Evolutionary conservation across 106 monocot species (phyloP).

Genomic region (Platanthera zijinensis): DNA sequence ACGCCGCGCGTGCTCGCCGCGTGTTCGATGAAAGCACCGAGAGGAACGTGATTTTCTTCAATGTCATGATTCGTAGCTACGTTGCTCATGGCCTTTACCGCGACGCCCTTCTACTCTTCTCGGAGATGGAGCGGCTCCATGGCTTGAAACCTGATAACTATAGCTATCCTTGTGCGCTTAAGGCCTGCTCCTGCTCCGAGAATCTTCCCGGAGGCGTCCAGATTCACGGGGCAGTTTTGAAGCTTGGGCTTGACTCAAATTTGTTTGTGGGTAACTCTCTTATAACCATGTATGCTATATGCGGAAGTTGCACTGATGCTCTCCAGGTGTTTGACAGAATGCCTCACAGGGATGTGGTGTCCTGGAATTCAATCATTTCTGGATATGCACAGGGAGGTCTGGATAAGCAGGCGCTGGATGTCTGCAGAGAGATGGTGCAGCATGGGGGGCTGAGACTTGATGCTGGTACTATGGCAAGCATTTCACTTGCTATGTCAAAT

Average conservation of each 20-base stretch:
- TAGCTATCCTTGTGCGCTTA: slow-evolving; percentile 62
- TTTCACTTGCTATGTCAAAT: slow-evolving; percentile 44
- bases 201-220: slow-evolving; percentile 27
- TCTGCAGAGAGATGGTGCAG: slow-evolving; percentile 41
- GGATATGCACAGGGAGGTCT: slow-evolving; percentile 42
- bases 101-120: slow-evolving; percentile 52
- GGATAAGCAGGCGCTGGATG: slow-evolving; percentile 26
- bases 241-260: slow-evolving; percentile 48
- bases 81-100: slow-evolving; percentile 27
- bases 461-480: slow-evolving; percentile 77
- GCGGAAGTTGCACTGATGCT: slow-evolving; percentile 14
- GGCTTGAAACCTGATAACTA: slow-evolving; percentile 45
- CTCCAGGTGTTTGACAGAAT: slow-evolving; percentile 46
- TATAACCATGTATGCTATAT: slow-evolving; percentile 42
- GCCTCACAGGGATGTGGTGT: slow-evolving; percentile 49
- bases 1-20: slow-evolving; percentile 28
- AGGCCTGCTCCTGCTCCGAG: slow-evolving; percentile 44
- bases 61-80: slow-evolving; percentile 81
- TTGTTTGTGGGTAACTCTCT: slow-evolving; percentile 59
- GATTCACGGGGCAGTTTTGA: slow-evolving; percentile 36
- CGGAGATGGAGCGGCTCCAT: slow-evolving; percentile 16
- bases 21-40: slow-evolving; percentile 49
- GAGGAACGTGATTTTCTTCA: slow-evolving; percentile 59
- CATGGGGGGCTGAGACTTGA: slow-evolving; percentile 26
- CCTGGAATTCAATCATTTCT: slow-evolving; percentile 77